Base-by-base conservation (phyloP, 495 filamentous ascomycete genomes). In the Barbatosphaeria neglecta region DNA sequence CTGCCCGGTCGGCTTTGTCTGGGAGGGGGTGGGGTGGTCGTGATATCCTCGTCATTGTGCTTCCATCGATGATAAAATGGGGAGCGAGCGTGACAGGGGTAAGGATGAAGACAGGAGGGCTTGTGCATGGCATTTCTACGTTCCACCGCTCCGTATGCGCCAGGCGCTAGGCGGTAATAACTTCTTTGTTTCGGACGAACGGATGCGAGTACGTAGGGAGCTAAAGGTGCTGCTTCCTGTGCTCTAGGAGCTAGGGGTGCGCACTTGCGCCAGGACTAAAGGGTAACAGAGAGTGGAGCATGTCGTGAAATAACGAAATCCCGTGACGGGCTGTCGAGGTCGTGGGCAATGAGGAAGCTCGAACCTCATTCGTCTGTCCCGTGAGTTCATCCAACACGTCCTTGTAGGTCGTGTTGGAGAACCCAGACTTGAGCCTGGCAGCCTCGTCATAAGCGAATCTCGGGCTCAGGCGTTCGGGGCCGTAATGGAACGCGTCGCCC, bases 401-500 rank as follows among this genome's bases (percentile, higher is more conserved):
- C 55, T 76, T 74, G 65, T 79, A 98, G 1, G 86, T 95, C 24
- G 78, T 78, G 18, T 83, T 56, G 41, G 75, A 70, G 64, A 92
- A 93, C 27, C 90, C 90, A 53, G 80, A 89, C 41, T 78, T 73
- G 37, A 74, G 46, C 49, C 92, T 75, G 17, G 67, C 77, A 49
- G 78, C 65, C 42, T 82, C 78, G 56, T 96, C 85, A 22, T 83
- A 57, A 45, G 78, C 81, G 51, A 83, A 98, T 53, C 90, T 72
- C 33, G 73, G 64, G 54, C 82, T 81, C 46, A 96, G 73, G 37
- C 88, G 72, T 65, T 98, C 92, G 0, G 89, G 87, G 20, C 90
- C 90, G 56, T 82, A 96, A 66, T 98, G 96, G 65, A 87, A 98
- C 47, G 89, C 86, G 60, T 98, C 92, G 15, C 92, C 92, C 55